phyloP scores from a whole-genome alignment of 2,329 filamentous ascomycete genomes.

The Epichloe coenophiala region DNA sequence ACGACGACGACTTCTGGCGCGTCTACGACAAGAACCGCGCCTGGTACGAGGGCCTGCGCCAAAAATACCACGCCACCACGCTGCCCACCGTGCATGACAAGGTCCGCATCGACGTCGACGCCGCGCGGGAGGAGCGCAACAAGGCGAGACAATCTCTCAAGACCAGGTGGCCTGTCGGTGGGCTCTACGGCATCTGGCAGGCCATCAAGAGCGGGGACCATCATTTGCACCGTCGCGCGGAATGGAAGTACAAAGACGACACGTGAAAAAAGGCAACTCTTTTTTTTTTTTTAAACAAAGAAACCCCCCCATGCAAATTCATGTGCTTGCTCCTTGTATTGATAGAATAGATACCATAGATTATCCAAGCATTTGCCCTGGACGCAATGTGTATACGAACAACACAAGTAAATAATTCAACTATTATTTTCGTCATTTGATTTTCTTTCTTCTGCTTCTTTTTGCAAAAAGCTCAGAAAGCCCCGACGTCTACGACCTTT shows the following conservation, averaged over 20 bases:
- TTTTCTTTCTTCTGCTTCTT: neutral
- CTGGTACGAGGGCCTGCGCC: constrained; percentile 49
- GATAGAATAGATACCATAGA: constrained; percentile 2
- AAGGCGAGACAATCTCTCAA: constrained; percentile 29
- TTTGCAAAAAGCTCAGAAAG: neutral
- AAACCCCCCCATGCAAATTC: neutral
- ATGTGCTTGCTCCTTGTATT: neutral
- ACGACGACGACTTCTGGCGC: constrained; percentile 54
- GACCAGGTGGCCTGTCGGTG: constrained; percentile 40
- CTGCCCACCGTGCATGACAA: constrained; percentile 61
- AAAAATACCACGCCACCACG: constrained; percentile 46
- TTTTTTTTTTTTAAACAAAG: too few relatives aligned
- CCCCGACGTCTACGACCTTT: neutral
- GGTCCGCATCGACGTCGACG: constrained; percentile 41
- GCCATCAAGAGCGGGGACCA: constrained; percentile 45
- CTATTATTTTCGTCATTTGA: neutral
- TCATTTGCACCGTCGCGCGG: constrained; percentile 35
- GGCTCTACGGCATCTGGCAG: constrained; percentile 45
- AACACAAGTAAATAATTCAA: neutral
- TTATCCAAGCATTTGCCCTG: too few relatives aligned
- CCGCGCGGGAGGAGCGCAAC: constrained; percentile 25
- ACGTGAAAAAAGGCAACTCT: neutral
- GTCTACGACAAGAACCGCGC: constrained; percentile 38
- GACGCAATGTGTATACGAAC: too few relatives aligned
- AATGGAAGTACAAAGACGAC: constrained; percentile 37